These are phyloP conservation scores for Sonneratia caseolaris DNA, from an alignment of 345 rosid species.

Conservation along the genomic window DNA sequence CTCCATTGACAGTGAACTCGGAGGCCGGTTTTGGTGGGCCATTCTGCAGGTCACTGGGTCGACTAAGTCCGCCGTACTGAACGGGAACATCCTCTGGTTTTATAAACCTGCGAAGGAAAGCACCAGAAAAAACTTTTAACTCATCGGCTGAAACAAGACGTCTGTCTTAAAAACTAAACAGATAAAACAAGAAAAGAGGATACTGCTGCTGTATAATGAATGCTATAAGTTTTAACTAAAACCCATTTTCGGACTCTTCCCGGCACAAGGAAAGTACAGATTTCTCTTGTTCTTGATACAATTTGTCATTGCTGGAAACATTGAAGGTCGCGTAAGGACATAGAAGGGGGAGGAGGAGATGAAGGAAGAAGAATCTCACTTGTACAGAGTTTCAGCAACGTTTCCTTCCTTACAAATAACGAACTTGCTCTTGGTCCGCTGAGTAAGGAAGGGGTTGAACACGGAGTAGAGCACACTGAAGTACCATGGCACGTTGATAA, in stretches of 20 bases:
- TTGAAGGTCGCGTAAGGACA: neutral
- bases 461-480: constrained; percentile 71
- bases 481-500: constrained; percentile 98
- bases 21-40: constrained; percentile 77
- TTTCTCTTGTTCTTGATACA: neutral
- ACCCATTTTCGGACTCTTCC: neutral
- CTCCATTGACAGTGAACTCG: constrained; percentile 83
- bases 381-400: constrained; percentile 91
- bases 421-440: constrained; percentile 94
- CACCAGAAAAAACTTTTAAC: neutral
- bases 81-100: constrained; percentile 86
- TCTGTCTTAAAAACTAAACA: too few relatives aligned
- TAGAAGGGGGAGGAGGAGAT: neutral
- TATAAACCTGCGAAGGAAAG: constrained; percentile 44
- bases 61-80: constrained; percentile 85
- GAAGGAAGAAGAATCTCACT: constrained; percentile 24
- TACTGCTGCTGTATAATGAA: neutral
- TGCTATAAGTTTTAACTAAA: neutral
- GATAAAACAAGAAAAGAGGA: too few relatives aligned
- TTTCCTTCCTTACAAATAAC: constrained; percentile 83
- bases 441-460: constrained; percentile 91
- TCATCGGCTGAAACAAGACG: neutral
- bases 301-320: neutral
- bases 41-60: constrained; percentile 50
- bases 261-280: neutral